Evolutionary conservation across 441 rosid species (phyloP).

Genomic region (Monsonia emarginata): DNA sequence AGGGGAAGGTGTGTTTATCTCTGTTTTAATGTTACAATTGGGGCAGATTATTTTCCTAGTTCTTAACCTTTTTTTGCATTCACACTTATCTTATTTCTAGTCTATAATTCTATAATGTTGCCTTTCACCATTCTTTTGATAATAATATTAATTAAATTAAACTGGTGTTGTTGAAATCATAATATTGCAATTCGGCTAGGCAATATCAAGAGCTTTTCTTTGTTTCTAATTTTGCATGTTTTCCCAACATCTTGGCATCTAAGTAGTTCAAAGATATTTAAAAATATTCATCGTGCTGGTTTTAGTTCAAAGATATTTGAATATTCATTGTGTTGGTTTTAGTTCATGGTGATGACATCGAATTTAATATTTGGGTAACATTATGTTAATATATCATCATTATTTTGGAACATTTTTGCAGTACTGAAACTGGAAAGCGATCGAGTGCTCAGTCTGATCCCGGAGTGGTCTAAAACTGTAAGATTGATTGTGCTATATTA

Average conservation of each 20-base stretch:
- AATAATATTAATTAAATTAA: neutral
- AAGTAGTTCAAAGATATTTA: neutral
- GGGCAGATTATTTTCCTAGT: constrained; percentile 9
- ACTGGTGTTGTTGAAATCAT: neutral
- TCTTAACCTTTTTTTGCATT: neutral
- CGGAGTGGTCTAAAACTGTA: constrained; percentile 81
- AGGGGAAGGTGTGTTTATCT: constrained; percentile 33
- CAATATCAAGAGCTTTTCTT: neutral
- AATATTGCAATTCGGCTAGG: neutral
- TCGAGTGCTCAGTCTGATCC: constrained; percentile 50
- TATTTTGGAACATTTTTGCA: constrained; percentile 26
- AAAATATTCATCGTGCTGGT: neutral
- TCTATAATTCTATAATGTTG: neutral
- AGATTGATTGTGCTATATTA: constrained; percentile 24
- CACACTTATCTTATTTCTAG: constrained; percentile 1
- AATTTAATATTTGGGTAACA: neutral
- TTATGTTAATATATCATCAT: neutral
- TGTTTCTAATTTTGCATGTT: neutral
- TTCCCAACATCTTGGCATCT: neutral
- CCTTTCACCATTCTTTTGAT: neutral
- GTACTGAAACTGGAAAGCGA: constrained; percentile 52
- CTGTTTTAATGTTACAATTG: constrained; percentile 17
- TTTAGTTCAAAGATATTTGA: neutral
- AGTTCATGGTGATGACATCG: neutral
- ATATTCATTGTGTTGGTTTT: too few relatives aligned